Evolutionary conservation across 169 alveolate species (phyloP).

Genomic region (Nephromyces sp.): DNA sequence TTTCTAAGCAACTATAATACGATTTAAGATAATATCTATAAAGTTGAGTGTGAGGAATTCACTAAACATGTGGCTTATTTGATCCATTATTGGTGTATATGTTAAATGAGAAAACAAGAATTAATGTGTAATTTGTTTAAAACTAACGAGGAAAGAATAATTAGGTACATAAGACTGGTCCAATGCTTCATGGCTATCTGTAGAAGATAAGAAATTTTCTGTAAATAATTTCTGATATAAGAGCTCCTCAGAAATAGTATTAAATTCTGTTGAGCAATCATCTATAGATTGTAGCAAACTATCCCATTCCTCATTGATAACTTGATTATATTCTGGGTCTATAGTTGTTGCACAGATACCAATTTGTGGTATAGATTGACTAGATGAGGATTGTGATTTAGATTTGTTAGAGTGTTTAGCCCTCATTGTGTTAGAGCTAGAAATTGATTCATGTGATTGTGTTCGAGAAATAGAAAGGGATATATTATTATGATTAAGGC

Average conservation of each 20-base stretch:
- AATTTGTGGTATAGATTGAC: neutral
- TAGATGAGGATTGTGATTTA: no score
- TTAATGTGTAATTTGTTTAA: neutral
- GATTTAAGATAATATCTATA: neutral
- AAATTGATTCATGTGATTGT: no score
- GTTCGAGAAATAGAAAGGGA: no score
- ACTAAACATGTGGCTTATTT: neutral
- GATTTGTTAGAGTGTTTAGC: no score
- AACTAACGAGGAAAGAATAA: neutral
- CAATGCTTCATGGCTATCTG: no score
- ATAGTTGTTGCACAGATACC: neutral
- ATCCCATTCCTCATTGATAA: neutral
- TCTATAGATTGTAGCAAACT: neutral
- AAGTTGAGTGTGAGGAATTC: neutral
- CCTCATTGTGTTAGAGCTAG: no score
- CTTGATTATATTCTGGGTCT: neutral
- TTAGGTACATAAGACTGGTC: neutral
- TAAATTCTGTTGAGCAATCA: neutral
- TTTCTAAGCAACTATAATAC: neutral
- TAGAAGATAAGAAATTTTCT: no score
- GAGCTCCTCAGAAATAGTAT: neutral
- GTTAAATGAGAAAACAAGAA: neutral
- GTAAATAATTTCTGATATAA: neutral
- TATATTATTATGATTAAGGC: no score
- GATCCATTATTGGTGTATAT: neutral